A percentile compares a stretch with the other conserved stretches of the same genome.
Conservation (phyloP, 164 flowering plant species). For the Umbilicus rupestris region DNA sequence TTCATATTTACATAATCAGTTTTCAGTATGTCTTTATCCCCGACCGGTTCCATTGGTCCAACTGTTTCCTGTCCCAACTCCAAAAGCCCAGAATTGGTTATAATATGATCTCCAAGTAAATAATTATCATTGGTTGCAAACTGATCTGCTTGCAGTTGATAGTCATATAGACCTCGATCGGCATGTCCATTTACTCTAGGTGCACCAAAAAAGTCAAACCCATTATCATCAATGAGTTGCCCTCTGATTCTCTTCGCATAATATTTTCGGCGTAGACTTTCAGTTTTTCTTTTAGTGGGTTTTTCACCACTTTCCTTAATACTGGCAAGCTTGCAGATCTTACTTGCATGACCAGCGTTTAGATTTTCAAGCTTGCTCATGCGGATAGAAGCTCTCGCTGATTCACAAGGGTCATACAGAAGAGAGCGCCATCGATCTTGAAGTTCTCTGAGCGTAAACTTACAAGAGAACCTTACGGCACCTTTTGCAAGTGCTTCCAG, state of each 20-base stretch:
- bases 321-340: conserved; percentile 19
- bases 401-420: conserved; percentile 58
- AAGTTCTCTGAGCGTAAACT: conserved; percentile 49
- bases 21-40: conserved; percentile 18
- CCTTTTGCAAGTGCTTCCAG: conserved; percentile 93
- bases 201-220: conserved; percentile 23
- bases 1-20: conserved; percentile 17
- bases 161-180: conserved; percentile 15
- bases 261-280: conserved; percentile 44
- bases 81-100: conserved; percentile 22
- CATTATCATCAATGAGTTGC: conserved; percentile 24
- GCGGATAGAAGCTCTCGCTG: conserved; percentile 47
- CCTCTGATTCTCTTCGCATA: conserved; percentile 44
- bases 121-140: conserved; percentile 15
- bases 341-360: conserved; percentile 15
- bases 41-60: conserved; percentile 17
- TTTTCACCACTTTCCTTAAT: conserved; percentile 19
- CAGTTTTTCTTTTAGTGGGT: conserved; percentile 42
- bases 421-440: conserved; percentile 75
- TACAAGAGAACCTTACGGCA: conserved; percentile 66
- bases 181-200: conserved; percentile 20
- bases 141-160: background rate
- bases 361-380: conserved; percentile 46
- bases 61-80: conserved; percentile 21
- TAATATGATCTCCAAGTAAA: conserved; percentile 19